These are phyloP conservation scores for Saturnispora zaruensis DNA, from an alignment of 805 yeast genomes.

Conservation along the genomic window DNA sequence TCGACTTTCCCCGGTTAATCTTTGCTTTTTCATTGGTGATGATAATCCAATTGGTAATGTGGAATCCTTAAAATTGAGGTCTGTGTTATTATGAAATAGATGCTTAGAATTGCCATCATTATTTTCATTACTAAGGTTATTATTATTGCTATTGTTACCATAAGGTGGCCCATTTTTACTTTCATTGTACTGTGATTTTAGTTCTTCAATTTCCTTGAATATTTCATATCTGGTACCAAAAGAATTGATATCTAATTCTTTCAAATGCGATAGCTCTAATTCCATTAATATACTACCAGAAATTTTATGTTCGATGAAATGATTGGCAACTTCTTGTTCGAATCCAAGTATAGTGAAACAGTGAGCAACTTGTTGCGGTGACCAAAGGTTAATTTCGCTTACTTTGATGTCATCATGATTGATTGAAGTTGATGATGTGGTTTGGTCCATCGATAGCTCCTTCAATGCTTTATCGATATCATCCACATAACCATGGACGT, in stretches of 20 bases:
- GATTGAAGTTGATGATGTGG: not conserved
- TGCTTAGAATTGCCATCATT: not conserved
- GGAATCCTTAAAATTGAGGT: not conserved
- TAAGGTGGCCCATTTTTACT: not conserved
- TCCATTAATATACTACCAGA: slow-evolving; percentile 81
- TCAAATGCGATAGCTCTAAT: slow-evolving; percentile 75
- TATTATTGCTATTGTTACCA: not conserved
- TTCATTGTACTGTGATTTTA: slow-evolving; percentile 29
- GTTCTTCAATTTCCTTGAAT: slow-evolving; percentile 75
- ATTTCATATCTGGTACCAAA: slow-evolving; percentile 95
- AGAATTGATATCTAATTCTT: slow-evolving; percentile 84
- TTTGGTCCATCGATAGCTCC: slow-evolving; percentile 37
- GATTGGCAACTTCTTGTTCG: slow-evolving; percentile 63
- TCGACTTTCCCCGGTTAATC: not conserved
- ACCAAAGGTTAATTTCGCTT: slow-evolving; percentile 54
- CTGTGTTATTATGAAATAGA: not conserved
- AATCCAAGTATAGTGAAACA: slow-evolving; percentile 70
- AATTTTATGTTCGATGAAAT: slow-evolving; percentile 80
- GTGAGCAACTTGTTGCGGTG: slow-evolving; percentile 75
- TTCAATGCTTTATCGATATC: slow-evolving; percentile 69
- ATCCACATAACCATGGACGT: slow-evolving; percentile 39
- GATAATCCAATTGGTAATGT: not conserved
- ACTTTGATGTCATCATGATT: slow-evolving; percentile 31
- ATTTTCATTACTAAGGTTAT: not conserved
- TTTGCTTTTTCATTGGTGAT: not conserved